Conservation (phyloP, 1,284 basidiomycete species). For the Cronartium ribicola region DNA sequence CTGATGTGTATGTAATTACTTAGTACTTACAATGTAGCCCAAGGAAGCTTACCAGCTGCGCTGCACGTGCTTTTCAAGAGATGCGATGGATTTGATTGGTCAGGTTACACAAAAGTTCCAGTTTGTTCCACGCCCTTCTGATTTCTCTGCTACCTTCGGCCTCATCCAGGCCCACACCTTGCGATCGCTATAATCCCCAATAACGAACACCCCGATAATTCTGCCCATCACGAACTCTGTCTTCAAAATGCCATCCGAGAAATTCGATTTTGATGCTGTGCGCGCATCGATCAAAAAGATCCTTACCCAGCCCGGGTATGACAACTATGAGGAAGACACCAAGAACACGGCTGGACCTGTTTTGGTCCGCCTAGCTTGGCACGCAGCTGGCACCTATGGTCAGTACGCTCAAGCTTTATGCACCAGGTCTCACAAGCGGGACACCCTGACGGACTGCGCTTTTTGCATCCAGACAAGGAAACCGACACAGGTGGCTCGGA, state of each 20-base stretch:
- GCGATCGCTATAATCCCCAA: no score
- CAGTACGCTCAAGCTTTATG: constrained; percentile 48
- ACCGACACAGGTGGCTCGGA: constrained; percentile 57
- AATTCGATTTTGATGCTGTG: constrained; percentile 36
- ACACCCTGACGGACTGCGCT: background rate
- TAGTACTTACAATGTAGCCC: no score
- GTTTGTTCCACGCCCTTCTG: no score
- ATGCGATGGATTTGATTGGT: no score
- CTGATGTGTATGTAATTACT: no score
- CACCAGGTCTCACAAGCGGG: constrained; percentile 47
- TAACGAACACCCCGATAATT: no score
- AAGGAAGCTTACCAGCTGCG: no score
- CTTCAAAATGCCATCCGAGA: constrained; percentile 26
- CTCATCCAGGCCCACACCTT: no score
- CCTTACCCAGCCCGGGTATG: constrained; percentile 37
- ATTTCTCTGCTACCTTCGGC: no score
- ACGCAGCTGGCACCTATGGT: constrained; percentile 55
- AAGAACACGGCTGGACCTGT: constrained; percentile 48
- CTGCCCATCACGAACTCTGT: no score
- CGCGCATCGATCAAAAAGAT: constrained; percentile 15
- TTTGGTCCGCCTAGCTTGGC: constrained; percentile 57
- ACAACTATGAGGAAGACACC: constrained; percentile 24
- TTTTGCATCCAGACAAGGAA: constrained; percentile 44
- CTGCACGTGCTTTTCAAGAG: no score
- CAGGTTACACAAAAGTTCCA: no score